Conservation (phyloP, 73 alveolate genomes). For the Blepharisma stoltei region DNA sequence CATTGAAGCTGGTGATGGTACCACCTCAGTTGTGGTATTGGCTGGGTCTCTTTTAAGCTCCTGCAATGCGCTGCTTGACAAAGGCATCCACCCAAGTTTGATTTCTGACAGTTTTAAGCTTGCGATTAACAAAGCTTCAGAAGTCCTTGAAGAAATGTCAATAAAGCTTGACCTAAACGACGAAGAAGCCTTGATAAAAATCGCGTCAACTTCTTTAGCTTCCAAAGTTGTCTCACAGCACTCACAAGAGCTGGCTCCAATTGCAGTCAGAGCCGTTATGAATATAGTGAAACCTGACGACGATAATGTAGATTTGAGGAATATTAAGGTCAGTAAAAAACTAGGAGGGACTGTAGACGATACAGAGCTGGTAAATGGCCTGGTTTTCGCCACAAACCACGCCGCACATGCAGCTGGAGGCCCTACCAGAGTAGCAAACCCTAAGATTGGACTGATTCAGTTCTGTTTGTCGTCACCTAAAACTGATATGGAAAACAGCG, state of each 20-base stretch:
- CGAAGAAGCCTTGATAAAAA: conserved; percentile 88
- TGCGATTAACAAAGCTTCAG: conserved; percentile 84
- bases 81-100: conserved; percentile 96
- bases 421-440: conserved; percentile 87
- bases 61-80: conserved; percentile 87
- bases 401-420: conserved; percentile 97
- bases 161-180: conserved; percentile 84
- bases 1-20: conserved; percentile 99
- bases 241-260: conserved; percentile 94
- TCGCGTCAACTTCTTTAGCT: conserved; percentile 93
- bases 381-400: conserved; percentile 89
- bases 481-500: conserved; percentile 97
- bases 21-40: conserved; percentile 98
- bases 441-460: conserved; percentile 97
- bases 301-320: conserved; percentile 93
- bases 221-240: conserved; percentile 93
- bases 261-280: conserved; percentile 98
- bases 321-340: conserved; percentile 82
- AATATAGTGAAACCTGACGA: conserved; percentile 69
- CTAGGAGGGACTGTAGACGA: conserved; percentile 99
- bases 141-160: conserved; percentile 77
- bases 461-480: conserved; percentile 98
- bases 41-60: conserved; percentile 98
- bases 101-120: conserved; percentile 91
- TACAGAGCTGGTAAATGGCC: conserved; percentile 97